These are phyloP conservation scores for Oleoguttula mirabilis DNA, from an alignment of 495 filamentous ascomycete genomes.

Conservation along the genomic window DNA sequence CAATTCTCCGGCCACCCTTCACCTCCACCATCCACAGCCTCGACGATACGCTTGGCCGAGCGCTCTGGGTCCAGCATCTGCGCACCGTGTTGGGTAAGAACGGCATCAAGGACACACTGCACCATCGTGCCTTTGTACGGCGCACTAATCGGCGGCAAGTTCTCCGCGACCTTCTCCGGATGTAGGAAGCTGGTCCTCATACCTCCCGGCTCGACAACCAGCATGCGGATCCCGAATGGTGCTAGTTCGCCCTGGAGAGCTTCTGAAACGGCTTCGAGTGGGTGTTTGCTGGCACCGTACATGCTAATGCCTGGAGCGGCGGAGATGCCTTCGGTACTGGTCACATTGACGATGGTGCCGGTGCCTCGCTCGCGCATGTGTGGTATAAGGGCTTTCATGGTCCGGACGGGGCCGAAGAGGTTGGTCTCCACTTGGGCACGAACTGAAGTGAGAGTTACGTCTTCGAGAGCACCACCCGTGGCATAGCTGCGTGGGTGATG, in stretches of 20 bases:
- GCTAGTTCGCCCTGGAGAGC: conserved; percentile 22
- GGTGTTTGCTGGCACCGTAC: conserved; percentile 31
- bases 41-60: not conserved
- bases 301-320: conserved; percentile 17
- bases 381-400: conserved; percentile 33
- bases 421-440: conserved; percentile 33
- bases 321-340: conserved; percentile 19
- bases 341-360: conserved; percentile 38
- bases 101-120: not conserved
- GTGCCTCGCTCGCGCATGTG: conserved; percentile 32
- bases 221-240: conserved; percentile 26
- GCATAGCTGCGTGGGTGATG: conserved; percentile 2
- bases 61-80: not conserved
- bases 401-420: conserved; percentile 35
- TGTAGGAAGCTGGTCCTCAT: conserved; percentile 26
- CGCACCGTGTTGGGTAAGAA: not conserved
- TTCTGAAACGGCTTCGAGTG: conserved; percentile 27
- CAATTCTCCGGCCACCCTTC: not conserved
- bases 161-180: not conserved
- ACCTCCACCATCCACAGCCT: not conserved
- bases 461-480: not conserved
- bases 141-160: not conserved
- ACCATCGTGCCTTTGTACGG: not conserved
- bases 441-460: not conserved
- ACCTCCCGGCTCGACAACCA: conserved; percentile 31